Base-by-base conservation (phyloP, 768 basidiomycete species). In the Podaxis pistillaris region DNA sequence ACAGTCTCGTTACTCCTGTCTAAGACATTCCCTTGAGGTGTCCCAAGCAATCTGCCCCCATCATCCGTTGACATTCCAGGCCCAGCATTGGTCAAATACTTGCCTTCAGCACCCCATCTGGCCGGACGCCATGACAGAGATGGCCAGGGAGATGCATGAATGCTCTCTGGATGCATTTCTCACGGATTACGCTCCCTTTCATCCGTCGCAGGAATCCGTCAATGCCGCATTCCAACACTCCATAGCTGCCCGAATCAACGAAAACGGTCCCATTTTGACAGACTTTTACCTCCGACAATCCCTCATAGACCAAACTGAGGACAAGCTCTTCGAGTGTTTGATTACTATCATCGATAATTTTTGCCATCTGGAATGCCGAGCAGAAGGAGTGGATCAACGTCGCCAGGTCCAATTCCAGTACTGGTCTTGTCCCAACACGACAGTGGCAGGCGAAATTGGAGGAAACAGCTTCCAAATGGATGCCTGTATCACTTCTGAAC, bases 391-490 rank as follows among this genome's bases (percentile, higher is more conserved):
- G 12, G 8, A 24, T 22, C 19, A 28, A 15, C 26, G 1, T 28
- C 26, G 49, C 22, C 22, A 50, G 49, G 12, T 2, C 12, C 49
- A 28, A 28, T 58, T 37, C 28, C 26, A 12, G 8, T 59, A 50
- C 22, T 11, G 22, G 13, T 5, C 33, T 40, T 47, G 41, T 19
- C 54, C 47, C 12, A 15, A 58, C 38, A 19, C 8, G 4, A 13
- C n/a, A 1, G 15, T 53, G 33, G 36, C 12, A n/a, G 67, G 58
- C 1, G 60, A 65, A 28, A 68, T 66, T 15, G 37, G 33, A 17
- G 65, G 65, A 13, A 58, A 24, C 46, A 64, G 61, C 37, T 54
- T 63, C 51, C 65, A 51, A 24, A 59, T 64, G 8, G 67, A 68
- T 49, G 69, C 66, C 8, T 68, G 66, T 50, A 58, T 66, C 37